Evolutionary conservation across 345 rosid species (phyloP).

Genomic region (Jatropha curcas): DNA sequence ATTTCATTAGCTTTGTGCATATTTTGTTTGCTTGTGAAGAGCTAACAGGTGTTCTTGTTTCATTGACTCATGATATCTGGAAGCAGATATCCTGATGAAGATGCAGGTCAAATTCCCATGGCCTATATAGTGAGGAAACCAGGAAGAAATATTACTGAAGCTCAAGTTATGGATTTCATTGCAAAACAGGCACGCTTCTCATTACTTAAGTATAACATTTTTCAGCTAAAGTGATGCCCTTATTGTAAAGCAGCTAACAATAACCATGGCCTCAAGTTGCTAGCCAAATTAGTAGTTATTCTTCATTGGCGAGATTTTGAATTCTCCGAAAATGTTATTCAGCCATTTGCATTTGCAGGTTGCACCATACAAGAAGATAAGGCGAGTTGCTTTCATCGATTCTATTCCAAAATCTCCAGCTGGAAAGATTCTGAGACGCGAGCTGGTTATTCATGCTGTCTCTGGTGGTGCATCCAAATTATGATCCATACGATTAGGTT

Average conservation of each 20-base stretch:
- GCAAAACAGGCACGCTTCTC: conserved; percentile 62
- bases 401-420: conserved; percentile 73
- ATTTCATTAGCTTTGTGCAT: background rate
- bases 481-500: conserved; percentile 24
- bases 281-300: no score
- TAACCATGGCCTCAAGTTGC: no score
- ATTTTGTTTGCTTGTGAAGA: background rate
- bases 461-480: conserved; percentile 42
- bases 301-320: no score
- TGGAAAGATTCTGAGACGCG: conserved; percentile 82
- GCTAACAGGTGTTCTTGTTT: background rate
- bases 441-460: conserved; percentile 47
- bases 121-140: conserved; percentile 89
- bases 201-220: background rate
- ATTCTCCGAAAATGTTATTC: background rate
- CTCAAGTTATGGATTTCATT: conserved; percentile 63
- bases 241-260: no score
- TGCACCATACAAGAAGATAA: conserved; percentile 83
- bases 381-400: conserved; percentile 71
- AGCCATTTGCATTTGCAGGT: conserved; percentile 46
- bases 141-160: conserved; percentile 56
- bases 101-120: conserved; percentile 95
- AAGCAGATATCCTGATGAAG: conserved; percentile 89
- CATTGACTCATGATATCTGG: background rate
- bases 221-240: background rate